A percentile compares a stretch with the other conserved stretches of the same genome.
Conservation (phyloP, 768 basidiomycete species). For the Boletus rufocinnamomeus region DNA sequence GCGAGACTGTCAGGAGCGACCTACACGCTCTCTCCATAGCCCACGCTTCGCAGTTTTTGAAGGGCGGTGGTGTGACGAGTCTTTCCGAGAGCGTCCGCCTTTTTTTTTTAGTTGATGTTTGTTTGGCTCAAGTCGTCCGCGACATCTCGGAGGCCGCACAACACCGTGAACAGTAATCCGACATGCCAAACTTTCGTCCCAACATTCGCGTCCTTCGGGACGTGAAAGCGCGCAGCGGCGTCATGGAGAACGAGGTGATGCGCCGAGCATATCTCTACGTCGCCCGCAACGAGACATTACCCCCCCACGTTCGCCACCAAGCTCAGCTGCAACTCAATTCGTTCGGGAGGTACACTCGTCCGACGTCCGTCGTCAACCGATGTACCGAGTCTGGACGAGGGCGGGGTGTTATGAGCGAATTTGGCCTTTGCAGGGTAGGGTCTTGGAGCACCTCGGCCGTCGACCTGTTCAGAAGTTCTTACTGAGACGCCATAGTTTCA, state of each 20-base stretch:
- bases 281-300: slow-evolving; percentile 88
- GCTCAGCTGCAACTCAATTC: slow-evolving; percentile 93
- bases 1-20: background rate
- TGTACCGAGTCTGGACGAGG: slow-evolving; percentile 85
- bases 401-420: slow-evolving; percentile 86
- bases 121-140: slow-evolving; percentile 23
- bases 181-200: slow-evolving; percentile 35
- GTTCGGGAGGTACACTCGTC: slow-evolving; percentile 78
- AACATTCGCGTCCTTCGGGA: slow-evolving; percentile 68
- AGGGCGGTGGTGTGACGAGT: background rate
- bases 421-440: slow-evolving; percentile 77
- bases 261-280: slow-evolving; percentile 92
- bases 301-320: slow-evolving; percentile 86
- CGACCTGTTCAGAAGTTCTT: background rate
- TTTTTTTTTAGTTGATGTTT: slow-evolving; percentile 19
- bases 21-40: slow-evolving; percentile 31
- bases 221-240: slow-evolving; percentile 72
- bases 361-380: slow-evolving; percentile 87
- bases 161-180: too few relatives aligned
- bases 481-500: slow-evolving; percentile 61
- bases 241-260: slow-evolving; percentile 73
- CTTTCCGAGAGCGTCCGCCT: background rate
- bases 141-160: background rate
- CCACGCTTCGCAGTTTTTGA: slow-evolving; percentile 10
- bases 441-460: slow-evolving; percentile 2